Evolutionary conservation across 2,329 filamentous ascomycete genomes (phyloP).

Genomic region (Penicillium janthinellum): DNA sequence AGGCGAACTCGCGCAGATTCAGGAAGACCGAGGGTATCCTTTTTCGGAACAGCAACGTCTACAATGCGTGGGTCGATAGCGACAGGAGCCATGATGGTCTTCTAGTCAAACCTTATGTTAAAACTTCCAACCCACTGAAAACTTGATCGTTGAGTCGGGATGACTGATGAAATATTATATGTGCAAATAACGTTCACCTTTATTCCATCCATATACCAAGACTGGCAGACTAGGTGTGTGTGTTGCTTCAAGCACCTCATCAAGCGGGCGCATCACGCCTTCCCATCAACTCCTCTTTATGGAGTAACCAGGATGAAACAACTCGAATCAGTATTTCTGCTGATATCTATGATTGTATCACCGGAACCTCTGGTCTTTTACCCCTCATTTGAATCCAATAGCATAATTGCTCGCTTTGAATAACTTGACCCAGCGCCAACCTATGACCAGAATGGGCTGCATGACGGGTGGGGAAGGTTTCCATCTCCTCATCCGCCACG

Average conservation of each 20-base stretch:
- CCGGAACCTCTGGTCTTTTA: background rate
- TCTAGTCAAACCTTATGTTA: background rate
- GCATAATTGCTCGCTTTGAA: background rate
- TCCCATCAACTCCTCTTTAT: conserved; percentile 8
- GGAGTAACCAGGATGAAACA: background rate
- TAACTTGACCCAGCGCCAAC: background rate
- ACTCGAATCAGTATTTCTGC: background rate
- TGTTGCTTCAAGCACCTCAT: conserved; percentile 35
- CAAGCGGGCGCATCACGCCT: conserved; percentile 31
- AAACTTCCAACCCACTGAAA: background rate
- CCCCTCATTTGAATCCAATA: conserved; percentile 15
- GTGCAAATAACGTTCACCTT: background rate
- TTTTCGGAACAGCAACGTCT: conserved; percentile 63
- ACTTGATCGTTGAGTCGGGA: background rate
- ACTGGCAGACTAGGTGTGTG: too few relatives aligned
- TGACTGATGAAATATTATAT: background rate
- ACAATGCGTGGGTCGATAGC: conserved; percentile 64
- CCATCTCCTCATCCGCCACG: conserved; percentile 29
- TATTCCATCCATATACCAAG: background rate
- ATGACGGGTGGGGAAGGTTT: conserved; percentile 4
- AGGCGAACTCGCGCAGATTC: conserved; percentile 59
- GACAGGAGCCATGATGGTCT: conserved; percentile 55
- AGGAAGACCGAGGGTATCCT: conserved; percentile 66
- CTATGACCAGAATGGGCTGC: background rate
- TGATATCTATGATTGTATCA: background rate